These are phyloP conservation scores for Antrodiella citrinella DNA, from an alignment of 768 basidiomycete species.

Conservation along the genomic window DNA sequence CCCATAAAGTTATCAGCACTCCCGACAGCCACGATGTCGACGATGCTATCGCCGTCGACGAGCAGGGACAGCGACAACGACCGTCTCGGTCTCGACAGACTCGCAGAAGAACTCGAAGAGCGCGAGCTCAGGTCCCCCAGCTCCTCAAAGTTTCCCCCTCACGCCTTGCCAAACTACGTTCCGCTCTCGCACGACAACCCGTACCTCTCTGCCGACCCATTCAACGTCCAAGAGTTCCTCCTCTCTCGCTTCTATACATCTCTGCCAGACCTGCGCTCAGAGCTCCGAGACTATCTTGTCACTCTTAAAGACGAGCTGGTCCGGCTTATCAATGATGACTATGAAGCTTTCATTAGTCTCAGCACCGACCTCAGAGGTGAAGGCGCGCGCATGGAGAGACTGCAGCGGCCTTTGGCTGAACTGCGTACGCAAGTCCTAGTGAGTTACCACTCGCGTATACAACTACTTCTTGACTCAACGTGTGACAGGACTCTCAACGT, in stretches of 20 bases:
- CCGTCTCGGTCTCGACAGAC: conserved; percentile 58
- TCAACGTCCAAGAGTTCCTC: conserved; percentile 82
- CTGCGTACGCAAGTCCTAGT: conserved; percentile 66
- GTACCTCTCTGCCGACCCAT: conserved; percentile 57
- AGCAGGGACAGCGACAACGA: conserved; percentile 25
- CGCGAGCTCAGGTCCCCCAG: conserved; percentile 34
- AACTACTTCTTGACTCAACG: no score
- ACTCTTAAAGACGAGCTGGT: conserved; percentile 89
- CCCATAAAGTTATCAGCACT: no score
- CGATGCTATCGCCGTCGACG: neutral
- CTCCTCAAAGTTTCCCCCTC: conserved; percentile 13
- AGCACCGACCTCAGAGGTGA: conserved; percentile 90
- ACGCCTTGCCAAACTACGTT: conserved; percentile 51
- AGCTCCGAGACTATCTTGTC: conserved; percentile 80
- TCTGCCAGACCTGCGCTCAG: conserved; percentile 77
- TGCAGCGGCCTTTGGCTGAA: conserved; percentile 60
- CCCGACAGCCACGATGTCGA: neutral
- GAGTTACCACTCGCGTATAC: no score
- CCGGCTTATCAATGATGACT: conserved; percentile 94
- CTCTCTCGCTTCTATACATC: conserved; percentile 80
- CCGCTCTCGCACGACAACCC: conserved; percentile 80
- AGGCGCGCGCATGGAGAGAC: conserved; percentile 55
- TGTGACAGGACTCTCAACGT: conserved; percentile 51
- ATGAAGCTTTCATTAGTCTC: conserved; percentile 94
- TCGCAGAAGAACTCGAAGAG: conserved; percentile 61